Percentiles rank a stretch among this genome's conserved stretches.
Conservation (phyloP, 805 yeast genomes). For the Blastobotrys chiropterorum region DNA sequence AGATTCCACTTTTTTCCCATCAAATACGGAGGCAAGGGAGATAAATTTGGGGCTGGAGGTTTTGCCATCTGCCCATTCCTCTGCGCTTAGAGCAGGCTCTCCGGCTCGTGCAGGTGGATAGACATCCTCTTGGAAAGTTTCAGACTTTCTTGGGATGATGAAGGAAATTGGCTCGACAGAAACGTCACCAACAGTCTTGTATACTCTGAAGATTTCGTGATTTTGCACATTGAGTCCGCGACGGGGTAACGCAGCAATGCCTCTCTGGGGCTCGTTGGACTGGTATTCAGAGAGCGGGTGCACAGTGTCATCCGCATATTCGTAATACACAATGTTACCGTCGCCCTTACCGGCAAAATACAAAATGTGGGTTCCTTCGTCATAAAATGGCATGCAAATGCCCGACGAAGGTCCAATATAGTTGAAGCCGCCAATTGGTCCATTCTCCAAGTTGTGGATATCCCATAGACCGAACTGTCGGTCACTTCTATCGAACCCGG, state of each 20-base stretch:
- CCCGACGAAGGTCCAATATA: constrained; percentile 89
- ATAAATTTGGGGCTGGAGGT: constrained; percentile 71
- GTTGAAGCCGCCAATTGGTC: constrained; percentile 86
- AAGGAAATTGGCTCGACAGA: constrained; percentile 87
- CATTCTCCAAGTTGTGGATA: constrained; percentile 59
- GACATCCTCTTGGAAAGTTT: constrained; percentile 85
- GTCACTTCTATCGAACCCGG: constrained; percentile 90
- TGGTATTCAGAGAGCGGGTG: constrained; percentile 82
- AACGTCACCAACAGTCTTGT: constrained; percentile 81
- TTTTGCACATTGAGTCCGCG: constrained; percentile 69
- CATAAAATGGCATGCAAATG: constrained; percentile 85
- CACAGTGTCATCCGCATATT: constrained; percentile 77
- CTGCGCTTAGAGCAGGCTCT: constrained; percentile 70
- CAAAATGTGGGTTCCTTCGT: constrained; percentile 69
- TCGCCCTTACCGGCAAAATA: constrained; percentile 97
- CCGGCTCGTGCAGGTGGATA: constrained; percentile 86
- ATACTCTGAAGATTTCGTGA: constrained; percentile 77
- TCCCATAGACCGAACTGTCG: constrained; percentile 97
- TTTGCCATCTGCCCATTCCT: constrained; percentile 76
- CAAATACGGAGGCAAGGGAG: constrained; percentile 69
- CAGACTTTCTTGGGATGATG: constrained; percentile 89
- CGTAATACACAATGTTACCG: constrained; percentile 92
- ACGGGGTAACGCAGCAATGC: constrained; percentile 86
- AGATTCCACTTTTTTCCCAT: constrained; percentile 54
- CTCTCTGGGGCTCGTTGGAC: constrained; percentile 92